These are phyloP conservation scores for Debaryomycetaceae sp. DNA, from an alignment of 1,139 yeast species.

Conservation along the genomic window DNA sequence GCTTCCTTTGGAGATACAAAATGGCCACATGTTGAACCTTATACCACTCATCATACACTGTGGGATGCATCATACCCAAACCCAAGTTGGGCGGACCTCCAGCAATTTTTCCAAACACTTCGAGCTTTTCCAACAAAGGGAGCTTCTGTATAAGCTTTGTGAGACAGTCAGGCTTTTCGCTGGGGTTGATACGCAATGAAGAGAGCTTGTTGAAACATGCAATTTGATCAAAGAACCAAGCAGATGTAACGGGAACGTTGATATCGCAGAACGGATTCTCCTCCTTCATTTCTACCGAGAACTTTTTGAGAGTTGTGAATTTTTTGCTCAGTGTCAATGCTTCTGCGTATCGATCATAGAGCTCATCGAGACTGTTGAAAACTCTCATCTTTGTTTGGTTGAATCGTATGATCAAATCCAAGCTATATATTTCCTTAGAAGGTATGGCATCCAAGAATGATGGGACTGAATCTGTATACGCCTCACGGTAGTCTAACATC, in stretches of 20 bases:
- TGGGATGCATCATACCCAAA: constrained; percentile 50
- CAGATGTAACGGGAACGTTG: constrained; percentile 23
- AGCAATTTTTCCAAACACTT: constrained; percentile 48
- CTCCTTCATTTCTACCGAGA: constrained; percentile 42
- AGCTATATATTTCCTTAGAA: constrained; percentile 20
- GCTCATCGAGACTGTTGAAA: constrained; percentile 14
- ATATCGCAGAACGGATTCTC: constrained; percentile 27
- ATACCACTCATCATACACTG: constrained; percentile 55
- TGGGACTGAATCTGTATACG: constrained; percentile 39
- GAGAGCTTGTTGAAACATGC: constrained; percentile 17
- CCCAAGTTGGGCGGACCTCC: constrained; percentile 59
- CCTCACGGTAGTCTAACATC: constrained; percentile 44
- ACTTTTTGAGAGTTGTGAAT: constrained; percentile 21
- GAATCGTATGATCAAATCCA: constrained; percentile 44
- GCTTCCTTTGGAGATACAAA: constrained; percentile 26
- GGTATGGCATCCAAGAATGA: constrained; percentile 26
- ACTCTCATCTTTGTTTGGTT: constrained; percentile 32
- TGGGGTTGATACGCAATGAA: constrained; percentile 41
- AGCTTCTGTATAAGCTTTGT: constrained; percentile 21
- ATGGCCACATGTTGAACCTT: constrained; percentile 53
- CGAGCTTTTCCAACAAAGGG: constrained; percentile 32
- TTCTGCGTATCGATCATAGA: constrained; percentile 26
- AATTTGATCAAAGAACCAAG: constrained; percentile 12
- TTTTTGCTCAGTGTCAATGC: constrained; percentile 23
- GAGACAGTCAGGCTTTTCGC: constrained; percentile 23